phyloP scores from a whole-genome alignment of 1,284 basidiomycete species.

The Malassezia yamatoensis region DNA sequence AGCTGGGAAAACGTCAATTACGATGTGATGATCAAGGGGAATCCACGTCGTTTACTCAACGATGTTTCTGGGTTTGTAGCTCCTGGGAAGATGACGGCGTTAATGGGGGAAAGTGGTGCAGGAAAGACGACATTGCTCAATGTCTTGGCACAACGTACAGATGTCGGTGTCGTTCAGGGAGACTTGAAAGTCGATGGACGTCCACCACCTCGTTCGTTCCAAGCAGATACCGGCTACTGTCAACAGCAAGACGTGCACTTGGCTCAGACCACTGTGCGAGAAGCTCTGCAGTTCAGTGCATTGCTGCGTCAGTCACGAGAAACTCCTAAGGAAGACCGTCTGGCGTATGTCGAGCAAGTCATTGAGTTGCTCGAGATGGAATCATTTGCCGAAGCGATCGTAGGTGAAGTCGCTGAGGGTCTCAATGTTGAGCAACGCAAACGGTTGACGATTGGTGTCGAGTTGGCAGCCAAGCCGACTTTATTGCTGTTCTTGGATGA shows the following conservation, averaged over 20 bases:
- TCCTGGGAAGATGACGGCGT: constrained; percentile 33
- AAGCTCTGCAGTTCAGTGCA: constrained; percentile 36
- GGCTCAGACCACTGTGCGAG: constrained; percentile 27
- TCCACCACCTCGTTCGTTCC: constrained; percentile 27
- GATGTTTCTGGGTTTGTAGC: constrained; percentile 49
- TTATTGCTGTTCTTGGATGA: constrained; percentile 42
- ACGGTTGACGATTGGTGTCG: constrained; percentile 35
- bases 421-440: constrained; percentile 39
- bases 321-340: constrained; percentile 25
- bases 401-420: constrained; percentile 28
- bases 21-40: constrained; percentile 30
- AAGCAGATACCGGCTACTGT: constrained; percentile 30
- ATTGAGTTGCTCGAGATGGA: constrained; percentile 36
- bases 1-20: constrained; percentile 33
- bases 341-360: constrained; percentile 32
- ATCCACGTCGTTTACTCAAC: constrained; percentile 27
- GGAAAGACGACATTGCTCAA: constrained; percentile 40
- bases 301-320: constrained; percentile 31
- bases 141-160: constrained; percentile 30
- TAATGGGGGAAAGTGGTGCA: constrained; percentile 42
- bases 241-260: constrained; percentile 39
- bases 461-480: constrained; percentile 35
- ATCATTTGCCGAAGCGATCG: constrained; percentile 30
- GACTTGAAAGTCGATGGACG: constrained; percentile 25
- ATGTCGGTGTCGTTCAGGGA: constrained; percentile 28